Evolutionary conservation across 768 basidiomycete species (phyloP).

Genomic region (Russula sp.): DNA sequence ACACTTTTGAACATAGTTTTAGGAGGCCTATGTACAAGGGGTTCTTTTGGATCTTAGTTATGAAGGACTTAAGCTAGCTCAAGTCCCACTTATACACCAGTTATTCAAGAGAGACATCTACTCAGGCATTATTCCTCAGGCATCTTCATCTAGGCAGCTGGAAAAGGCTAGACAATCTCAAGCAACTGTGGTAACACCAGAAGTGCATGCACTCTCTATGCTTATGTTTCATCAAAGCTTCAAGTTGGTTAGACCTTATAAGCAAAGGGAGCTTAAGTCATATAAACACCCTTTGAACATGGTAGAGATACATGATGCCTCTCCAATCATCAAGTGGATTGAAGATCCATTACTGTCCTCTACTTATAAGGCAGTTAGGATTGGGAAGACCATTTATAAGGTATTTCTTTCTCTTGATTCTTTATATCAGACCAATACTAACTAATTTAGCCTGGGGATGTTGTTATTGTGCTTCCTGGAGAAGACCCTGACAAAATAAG

Average conservation of each 20-base stretch:
- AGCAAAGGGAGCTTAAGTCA: background rate
- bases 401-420: conserved; percentile 34
- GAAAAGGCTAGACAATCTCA: background rate
- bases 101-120: conserved; percentile 20
- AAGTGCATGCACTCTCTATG: conserved; percentile 2
- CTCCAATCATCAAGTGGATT: conserved; percentile 22
- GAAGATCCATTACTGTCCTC: background rate
- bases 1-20: background rate
- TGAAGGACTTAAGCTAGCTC: conserved; percentile 2
- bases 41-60: background rate
- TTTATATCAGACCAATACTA: background rate
- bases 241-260: background rate
- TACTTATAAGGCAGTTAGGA: conserved; percentile 32
- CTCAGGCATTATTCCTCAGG: background rate
- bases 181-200: conserved; percentile 12
- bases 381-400: conserved; percentile 54
- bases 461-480: conserved; percentile 58
- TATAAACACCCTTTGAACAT: background rate
- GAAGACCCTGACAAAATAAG: conserved; percentile 40
- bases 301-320: conserved; percentile 30
- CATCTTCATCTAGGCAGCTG: background rate
- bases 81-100: conserved; percentile 1
- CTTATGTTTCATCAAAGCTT: conserved; percentile 6
- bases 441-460: conserved; percentile 47
- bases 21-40: conserved; percentile 3